These are phyloP conservation scores for Komagataella phaffii DNA, from an alignment of 805 yeast genomes.

Conservation along the genomic window DNA sequence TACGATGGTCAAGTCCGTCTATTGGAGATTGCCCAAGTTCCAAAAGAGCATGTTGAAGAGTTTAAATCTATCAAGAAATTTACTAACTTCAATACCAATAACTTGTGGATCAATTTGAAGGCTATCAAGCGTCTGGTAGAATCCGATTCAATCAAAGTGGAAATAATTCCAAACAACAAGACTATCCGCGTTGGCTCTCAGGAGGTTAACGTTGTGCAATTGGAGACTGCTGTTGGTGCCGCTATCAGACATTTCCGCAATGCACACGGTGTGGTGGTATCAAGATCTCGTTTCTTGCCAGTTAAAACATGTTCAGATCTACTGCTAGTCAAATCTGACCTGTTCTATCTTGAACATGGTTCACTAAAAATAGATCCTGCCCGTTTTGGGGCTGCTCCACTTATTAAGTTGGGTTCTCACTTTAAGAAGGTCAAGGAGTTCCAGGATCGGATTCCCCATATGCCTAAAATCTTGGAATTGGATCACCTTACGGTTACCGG, in stretches of 20 bases:
- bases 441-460: constrained; percentile 81
- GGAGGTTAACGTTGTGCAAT: constrained; percentile 80
- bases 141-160: constrained; percentile 68
- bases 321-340: constrained; percentile 87
- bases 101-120: constrained; percentile 90
- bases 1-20: constrained; percentile 91
- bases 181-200: constrained; percentile 63
- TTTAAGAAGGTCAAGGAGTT: constrained; percentile 92
- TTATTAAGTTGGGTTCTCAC: constrained; percentile 91
- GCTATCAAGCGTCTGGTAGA: constrained; percentile 91
- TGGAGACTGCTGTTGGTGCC: constrained; percentile 99
- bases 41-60: constrained; percentile 96
- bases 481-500: constrained; percentile 98
- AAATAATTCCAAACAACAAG: constrained; percentile 92
- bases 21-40: constrained; percentile 96
- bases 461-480: constrained; percentile 91
- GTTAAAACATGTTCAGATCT: constrained; percentile 96
- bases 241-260: constrained; percentile 92
- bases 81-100: constrained; percentile 96
- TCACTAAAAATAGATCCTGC: constrained; percentile 71
- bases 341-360: constrained; percentile 86
- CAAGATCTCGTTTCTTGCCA: constrained; percentile 95
- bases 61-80: constrained; percentile 96
- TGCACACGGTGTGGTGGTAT: constrained; percentile 97
- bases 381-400: constrained; percentile 86